Evolutionary conservation across 2,329 filamentous ascomycete species (phyloP), one percentile per base, ranked within the genome.

Genomic region (Exophiala aquamarina): DNA sequence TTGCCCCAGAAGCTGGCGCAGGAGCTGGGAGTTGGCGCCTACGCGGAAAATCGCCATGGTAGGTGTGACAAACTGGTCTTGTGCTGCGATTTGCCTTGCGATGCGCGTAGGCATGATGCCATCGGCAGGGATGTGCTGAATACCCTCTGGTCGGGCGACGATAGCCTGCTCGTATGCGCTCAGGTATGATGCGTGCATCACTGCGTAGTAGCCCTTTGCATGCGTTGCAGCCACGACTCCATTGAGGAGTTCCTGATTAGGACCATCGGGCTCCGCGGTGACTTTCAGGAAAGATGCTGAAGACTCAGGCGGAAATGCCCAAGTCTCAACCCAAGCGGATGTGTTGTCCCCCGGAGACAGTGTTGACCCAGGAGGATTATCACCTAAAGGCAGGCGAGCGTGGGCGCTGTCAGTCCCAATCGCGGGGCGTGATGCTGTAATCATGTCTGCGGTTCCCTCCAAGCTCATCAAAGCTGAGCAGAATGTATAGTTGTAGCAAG

Each of bases 401-500:
- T n/a, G n/a, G n/a, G n/a, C n/a, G n/a, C n/a, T n/a, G n/a, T n/a
- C n/a, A n/a, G n/a, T n/a, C n/a, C n/a, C n/a, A n/a, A n/a, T n/a
- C n/a, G n/a, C n/a, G n/a, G n/a, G n/a, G n/a, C n/a, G n/a, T 4
- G 31, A 14, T 33, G 31, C 31, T 14, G 31, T 33, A 17, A 33
- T n/a, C 6, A 4, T 14, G n/a, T 33, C n/a, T 14, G 31, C 31
- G 17, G 4, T n/a, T 14, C 31, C 31, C 6, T n/a, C 17, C 14
- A 33, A n/a, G 6, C 17, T 17, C 17, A 17, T 17, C 14, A 33
- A 17, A 33, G 31, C 31, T n/a, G 31, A 33, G 31, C 31, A 33
- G 31, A 33, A 17, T 10, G 31, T 33, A 17, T 33, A 33, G 17
- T 33, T 33, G 14, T 17, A 4, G 10, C 31, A 52, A 31, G 39